Evolutionary conservation across 2,329 filamentous ascomycete species (phyloP).

Genomic region (Ceratocystiopsis minuta): DNA sequence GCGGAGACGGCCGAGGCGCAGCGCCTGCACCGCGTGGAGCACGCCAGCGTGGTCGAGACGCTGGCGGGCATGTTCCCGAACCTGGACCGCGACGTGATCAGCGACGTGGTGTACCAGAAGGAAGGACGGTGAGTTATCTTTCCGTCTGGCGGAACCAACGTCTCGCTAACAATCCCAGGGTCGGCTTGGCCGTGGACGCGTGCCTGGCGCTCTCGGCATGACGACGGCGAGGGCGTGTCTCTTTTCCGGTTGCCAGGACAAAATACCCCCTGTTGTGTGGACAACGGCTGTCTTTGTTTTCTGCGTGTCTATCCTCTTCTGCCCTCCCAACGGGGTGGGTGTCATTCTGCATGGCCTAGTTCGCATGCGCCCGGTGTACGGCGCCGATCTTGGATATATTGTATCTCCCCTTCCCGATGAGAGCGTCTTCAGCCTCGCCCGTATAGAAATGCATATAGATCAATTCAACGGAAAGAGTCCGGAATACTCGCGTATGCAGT

Average conservation of each 20-base stretch:
- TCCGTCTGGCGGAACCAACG: too few relatives aligned
- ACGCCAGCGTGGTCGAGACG: conserved; percentile 82
- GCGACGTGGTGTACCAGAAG: conserved; percentile 90
- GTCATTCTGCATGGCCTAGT: too few relatives aligned
- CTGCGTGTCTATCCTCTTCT: too few relatives aligned
- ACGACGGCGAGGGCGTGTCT: not conserved
- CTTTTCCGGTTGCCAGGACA: not conserved
- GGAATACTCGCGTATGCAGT: too few relatives aligned
- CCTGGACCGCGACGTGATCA: conserved; percentile 82
- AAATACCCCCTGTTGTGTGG: not conserved
- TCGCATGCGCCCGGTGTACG: too few relatives aligned
- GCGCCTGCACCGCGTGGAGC: conserved; percentile 65
- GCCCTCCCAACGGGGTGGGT: too few relatives aligned
- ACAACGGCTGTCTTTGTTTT: too few relatives aligned
- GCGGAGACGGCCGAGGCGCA: conserved; percentile 79
- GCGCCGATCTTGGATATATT: too few relatives aligned
- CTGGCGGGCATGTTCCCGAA: conserved; percentile 93
- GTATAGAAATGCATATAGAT: too few relatives aligned
- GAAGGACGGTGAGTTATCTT: conserved; percentile 58
- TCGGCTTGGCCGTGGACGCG: conserved; percentile 71
- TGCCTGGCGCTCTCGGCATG: conserved; percentile 50
- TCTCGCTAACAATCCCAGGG: conserved; percentile 28
- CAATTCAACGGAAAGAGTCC: too few relatives aligned
- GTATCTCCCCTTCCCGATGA: too few relatives aligned
- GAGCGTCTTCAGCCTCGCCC: too few relatives aligned